Base-by-base conservation (phyloP, 352 stramenopile species). In the Pythium coloratum region DNA sequence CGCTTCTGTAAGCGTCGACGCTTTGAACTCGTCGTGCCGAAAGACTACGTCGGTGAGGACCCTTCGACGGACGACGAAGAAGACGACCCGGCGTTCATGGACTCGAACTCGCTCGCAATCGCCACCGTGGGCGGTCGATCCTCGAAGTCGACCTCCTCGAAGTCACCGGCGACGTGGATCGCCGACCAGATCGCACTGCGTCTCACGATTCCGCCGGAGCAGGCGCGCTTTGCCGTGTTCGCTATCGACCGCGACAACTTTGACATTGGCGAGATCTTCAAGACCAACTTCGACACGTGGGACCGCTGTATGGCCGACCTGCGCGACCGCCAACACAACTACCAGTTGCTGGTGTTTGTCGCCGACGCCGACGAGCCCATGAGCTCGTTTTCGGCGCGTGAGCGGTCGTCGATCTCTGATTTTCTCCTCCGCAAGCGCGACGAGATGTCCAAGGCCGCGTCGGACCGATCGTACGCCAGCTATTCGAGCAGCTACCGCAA, bases 341-440 rank as follows among this genome's bases (percentile, higher is more conserved):
- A 91, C 60, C 83, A 89, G 61, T 73, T 91, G 33, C 68, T 91
- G 12, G 73, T 89, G 40, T 66, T 95, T n/a, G 82, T 91, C 36
- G 72, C 79, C n/a, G 84, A 95, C 46, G 73, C 40, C 1, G 66
- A 66, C 14, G 77, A 83, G 26, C 55, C 68, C 16, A 36, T 88
- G 18, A 54, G 55, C 20, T 75, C 72, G 44, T 84, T 91, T 55
- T 72, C 47, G 2, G 72, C 72, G 3, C 64, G 79, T 30, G 85
- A 91, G 34, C 81, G 78, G 8, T 68, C 79, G 60, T 54, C 71
- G 1, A 89, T 91, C 50, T 78, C 88, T 33, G 69, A 70, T 30
- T 92, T 88, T 55, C 67, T 92, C 14, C 50, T 75, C 7, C 76
- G 76, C 34, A 90, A 89, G 67, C 84, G 74, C 24, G 82, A 90